Evolutionary conservation across 192 early-diverging fungal species (phyloP), one percentile per base, ranked within the genome.

Genomic region (Coemansia sp.): DNA sequence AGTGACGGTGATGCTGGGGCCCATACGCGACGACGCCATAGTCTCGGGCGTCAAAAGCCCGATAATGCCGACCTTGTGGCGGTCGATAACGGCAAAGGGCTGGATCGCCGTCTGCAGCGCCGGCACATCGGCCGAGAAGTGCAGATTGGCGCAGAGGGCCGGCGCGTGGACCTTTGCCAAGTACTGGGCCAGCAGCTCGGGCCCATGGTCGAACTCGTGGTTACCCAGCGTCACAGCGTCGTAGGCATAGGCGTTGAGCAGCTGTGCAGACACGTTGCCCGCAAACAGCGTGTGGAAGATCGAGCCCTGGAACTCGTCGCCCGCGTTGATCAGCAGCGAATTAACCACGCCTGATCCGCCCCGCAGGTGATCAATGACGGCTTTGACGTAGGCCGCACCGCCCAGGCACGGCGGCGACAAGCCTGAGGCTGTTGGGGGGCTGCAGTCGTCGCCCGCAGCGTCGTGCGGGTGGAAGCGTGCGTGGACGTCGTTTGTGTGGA

Each of bases 201-300:
- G 79, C 0, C 90, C 90, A 11, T 80, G 77, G 73, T 94, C 93
- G 53, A 91, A 92, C 73, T 94, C 90, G 70, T 94, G 93, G 68
- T 91, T 89, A 53, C 88, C 87, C 53, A 89, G 68, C 20, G 81
- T 56, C 56, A 87, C 67, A 14, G 86, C 84, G 43, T 92, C 87
- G 71, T 88, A 87, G 19, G 69, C 81, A 15, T 91, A 77, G 29
- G 77, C 77, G 70, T 94, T 93, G 77, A 93, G 86, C 51, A 90
- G 65, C 19, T 74, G 69, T 1, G 84, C 86, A 10, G 81, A 83
- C 32, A 82, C 65, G 61, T 86, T 83, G 36, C 89, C 89, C 47
- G 84, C 80, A 71, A 87, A 93, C 61, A 88, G 84, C 20, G 83
- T 86, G 79, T 86, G 87, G 70, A 89, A 91, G 22, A 92, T 59